Evolutionary conservation across 208 protist genomes (phyloP).

Genomic region (Leishmania amazonensis): DNA sequence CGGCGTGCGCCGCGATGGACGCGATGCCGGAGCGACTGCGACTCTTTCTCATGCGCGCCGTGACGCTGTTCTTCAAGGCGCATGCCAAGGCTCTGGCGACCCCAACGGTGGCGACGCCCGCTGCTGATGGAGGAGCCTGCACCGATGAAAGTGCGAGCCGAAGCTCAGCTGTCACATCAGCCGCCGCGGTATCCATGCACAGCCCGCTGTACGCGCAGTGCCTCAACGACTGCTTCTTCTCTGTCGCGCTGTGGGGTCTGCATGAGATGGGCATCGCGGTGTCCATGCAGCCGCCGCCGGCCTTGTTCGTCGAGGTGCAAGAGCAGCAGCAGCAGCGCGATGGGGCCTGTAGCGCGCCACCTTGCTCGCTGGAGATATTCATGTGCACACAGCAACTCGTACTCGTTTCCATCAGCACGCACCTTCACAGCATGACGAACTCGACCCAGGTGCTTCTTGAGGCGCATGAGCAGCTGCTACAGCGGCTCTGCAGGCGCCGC

Average conservation of each 20-base stretch:
- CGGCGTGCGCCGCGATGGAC: not conserved
- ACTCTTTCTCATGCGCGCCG: slow-evolving; percentile 25
- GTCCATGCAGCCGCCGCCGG: slow-evolving; percentile 28
- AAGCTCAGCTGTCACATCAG: not conserved
- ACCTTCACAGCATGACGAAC: slow-evolving; percentile 24
- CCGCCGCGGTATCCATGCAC: not conserved
- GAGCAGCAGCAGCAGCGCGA: slow-evolving; percentile 15
- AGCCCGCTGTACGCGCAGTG: slow-evolving; percentile 34
- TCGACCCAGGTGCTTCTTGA: slow-evolving; percentile 22
- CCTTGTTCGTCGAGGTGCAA: slow-evolving; percentile 23
- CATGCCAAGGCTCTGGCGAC: not conserved
- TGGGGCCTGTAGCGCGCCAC: not conserved
- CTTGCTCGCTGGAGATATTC: slow-evolving; percentile 32
- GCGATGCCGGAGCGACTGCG: slow-evolving; percentile 26
- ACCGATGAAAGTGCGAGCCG: not conserved
- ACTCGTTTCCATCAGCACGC: slow-evolving; percentile 18
- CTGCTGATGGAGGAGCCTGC: not conserved
- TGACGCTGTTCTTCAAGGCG: slow-evolving; percentile 34
- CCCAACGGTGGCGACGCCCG: not conserved
- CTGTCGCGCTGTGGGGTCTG: slow-evolving; percentile 34
- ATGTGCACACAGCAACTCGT: slow-evolving; percentile 34
- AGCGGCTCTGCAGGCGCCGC: slow-evolving; percentile 16
- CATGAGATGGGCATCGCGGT: slow-evolving; percentile 33
- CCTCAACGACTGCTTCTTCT: slow-evolving; percentile 35
- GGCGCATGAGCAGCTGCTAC: slow-evolving; percentile 30